phyloP scores from a whole-genome alignment of 768 basidiomycete genomes.

The Mycena olivaceomarginata region DNA sequence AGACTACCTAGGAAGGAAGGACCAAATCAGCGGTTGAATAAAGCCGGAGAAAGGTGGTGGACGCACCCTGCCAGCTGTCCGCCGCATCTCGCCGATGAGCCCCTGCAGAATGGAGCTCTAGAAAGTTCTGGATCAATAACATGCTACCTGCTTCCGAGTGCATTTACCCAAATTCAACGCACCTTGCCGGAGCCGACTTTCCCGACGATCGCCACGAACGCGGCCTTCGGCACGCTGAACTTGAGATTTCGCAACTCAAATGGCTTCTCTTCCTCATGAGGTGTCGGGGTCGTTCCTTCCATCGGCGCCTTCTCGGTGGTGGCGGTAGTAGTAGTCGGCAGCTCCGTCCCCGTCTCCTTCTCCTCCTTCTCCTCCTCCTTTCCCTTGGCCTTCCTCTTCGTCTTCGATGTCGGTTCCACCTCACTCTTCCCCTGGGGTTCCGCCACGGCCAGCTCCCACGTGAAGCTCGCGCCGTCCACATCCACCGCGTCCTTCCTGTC shows the following conservation, averaged over 20 bases:
- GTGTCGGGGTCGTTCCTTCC: slow-evolving; percentile 38
- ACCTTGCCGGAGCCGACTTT: slow-evolving; percentile 86
- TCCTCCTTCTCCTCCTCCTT: slow-evolving; percentile 45
- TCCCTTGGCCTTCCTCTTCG: slow-evolving; percentile 28
- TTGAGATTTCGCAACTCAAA: slow-evolving; percentile 70
- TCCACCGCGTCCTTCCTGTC: slow-evolving; percentile 62
- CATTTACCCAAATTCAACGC: not conserved
- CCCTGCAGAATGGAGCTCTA: slow-evolving; percentile 76
- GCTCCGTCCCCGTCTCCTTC: slow-evolving; percentile 46
- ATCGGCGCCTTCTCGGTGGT: slow-evolving; percentile 37
- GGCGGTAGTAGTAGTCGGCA: slow-evolving; percentile 37
- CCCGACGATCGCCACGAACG: slow-evolving; percentile 85
- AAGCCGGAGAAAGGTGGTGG: not conserved
- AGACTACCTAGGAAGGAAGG: slow-evolving; percentile 59
- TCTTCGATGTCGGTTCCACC: not conserved
- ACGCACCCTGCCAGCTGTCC: slow-evolving; percentile 70
- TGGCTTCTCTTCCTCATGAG: slow-evolving; percentile 65
- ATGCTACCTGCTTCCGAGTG: too few species aligned
- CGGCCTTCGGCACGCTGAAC: slow-evolving; percentile 69
- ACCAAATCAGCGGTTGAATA: not conserved
- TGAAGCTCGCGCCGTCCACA: slow-evolving; percentile 67
- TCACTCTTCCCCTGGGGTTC: slow-evolving; percentile 33
- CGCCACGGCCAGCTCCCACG: slow-evolving; percentile 64
- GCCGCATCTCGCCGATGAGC: slow-evolving; percentile 82
- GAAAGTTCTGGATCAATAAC: not conserved